These are phyloP conservation scores for Penicillium paxilli DNA, from an alignment of 495 filamentous ascomycete species.

Conservation along the genomic window DNA sequence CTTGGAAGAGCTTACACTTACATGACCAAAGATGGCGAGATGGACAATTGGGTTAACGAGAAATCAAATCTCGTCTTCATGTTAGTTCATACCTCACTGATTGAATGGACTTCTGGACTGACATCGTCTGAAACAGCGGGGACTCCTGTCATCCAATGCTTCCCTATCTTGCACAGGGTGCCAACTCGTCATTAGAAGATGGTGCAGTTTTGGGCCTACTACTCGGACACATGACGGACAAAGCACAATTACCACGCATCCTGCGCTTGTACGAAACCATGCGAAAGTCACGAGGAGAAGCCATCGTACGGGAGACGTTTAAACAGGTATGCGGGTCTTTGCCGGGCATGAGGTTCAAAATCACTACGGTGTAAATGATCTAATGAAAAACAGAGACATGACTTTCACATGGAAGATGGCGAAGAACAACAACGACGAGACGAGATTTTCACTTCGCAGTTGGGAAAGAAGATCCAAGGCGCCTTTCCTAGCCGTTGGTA, in stretches of 20 bases:
- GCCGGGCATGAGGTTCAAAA: background rate
- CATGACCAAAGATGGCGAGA: constrained; percentile 29
- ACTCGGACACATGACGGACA: constrained; percentile 36
- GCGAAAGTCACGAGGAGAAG: constrained; percentile 60
- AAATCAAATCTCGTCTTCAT: constrained; percentile 39
- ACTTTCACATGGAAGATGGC: constrained; percentile 61
- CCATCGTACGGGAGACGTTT: constrained; percentile 54
- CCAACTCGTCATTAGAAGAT: constrained; percentile 52
- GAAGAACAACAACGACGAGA: constrained; percentile 54
- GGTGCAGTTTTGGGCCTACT: constrained; percentile 50
- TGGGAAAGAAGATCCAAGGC: constrained; percentile 39
- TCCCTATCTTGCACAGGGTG: constrained; percentile 64
- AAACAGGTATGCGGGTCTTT: constrained; percentile 30
- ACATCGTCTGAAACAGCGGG: constrained; percentile 33
- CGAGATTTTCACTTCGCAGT: constrained; percentile 44
- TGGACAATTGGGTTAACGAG: constrained; percentile 40
- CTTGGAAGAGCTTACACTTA: background rate
- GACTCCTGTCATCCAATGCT: constrained; percentile 70
- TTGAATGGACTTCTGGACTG: background rate
- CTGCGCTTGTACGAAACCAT: constrained; percentile 58
- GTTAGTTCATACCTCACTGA: constrained; percentile 11
- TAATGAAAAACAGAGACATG: constrained; percentile 43
- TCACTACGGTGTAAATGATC: constrained; percentile 12
- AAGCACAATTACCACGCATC: constrained; percentile 46
- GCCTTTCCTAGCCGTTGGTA: constrained; percentile 59